Evolutionary conservation across 306 rosid genomes (phyloP), one percentile per base, ranked within the genome.

Genomic region (Purshia tridentata): DNA sequence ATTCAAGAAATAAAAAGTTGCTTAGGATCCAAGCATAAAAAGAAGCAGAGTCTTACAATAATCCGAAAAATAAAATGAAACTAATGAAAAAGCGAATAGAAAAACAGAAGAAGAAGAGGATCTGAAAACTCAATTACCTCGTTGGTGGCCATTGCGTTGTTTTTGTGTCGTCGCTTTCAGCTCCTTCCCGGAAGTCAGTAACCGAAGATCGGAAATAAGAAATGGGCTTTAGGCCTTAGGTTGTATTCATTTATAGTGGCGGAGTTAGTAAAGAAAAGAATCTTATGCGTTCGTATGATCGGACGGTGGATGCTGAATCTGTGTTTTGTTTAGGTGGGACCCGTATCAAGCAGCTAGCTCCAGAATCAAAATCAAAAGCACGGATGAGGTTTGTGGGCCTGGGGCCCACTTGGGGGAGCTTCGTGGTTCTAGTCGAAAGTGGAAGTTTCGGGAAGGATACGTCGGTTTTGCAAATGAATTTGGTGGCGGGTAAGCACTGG

Each of bases 391-490:
- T 29, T 29, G 35, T 29, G 35, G 35, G 35, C 35, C 7, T 39
- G 77, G 78, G 85, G 69, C 77, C 73, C 61, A 22, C 48, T 29
- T 45, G 7, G 29, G 56, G 67, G 83, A 78, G 69, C 73, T 73
- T 40, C n/a, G 67, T 9, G 48, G 29, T 13, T 86, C 82, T 72
- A 70, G 91, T 9, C n/a, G 16, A 48, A 22, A 59, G 73, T 69
- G 60, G 86, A 78, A 67, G 54, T 73, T 78, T 79, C 82, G 8
- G 23, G 79, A 81, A 55, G 78, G 77, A 73, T 88, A 83, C 90
- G 83, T 29, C n/a, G 35, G 35, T 29, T 29, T 16, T 80, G 88
- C 72, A 1, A 3, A 29, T 29, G 35, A 29, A 3, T 29, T 3
- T 29, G 35, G 35, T 29, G 35, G 35, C 35, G 35, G 35, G 35